Percentiles rank a stretch among this genome's conserved stretches.
phyloP scores from a whole-genome alignment of 148 eudicot species.

The Cornus suecica region DNA sequence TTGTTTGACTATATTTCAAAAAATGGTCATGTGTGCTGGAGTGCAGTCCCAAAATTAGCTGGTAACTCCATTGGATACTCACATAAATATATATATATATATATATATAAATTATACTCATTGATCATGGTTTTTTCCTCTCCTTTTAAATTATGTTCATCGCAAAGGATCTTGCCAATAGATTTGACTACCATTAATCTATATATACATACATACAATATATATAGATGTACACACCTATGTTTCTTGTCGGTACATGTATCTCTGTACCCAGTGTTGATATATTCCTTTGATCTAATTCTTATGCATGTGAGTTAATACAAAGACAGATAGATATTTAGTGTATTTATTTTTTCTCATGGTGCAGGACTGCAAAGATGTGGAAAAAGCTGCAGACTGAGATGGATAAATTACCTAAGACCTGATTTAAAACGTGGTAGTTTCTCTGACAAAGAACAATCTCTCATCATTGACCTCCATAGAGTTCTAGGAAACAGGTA shows the following conservation, averaged over 20 bases:
- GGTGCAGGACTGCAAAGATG: conserved; percentile 77
- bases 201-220: too few relatives aligned
- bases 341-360: background rate
- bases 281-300: too few relatives aligned
- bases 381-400: conserved; percentile 84
- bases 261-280: too few relatives aligned
- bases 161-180: conserved; percentile 9
- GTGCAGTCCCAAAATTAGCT: conserved; percentile 78
- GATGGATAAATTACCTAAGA: conserved; percentile 89
- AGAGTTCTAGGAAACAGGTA: conserved; percentile 83
- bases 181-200: background rate
- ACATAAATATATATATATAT: too few relatives aligned
- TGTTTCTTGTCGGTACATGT: background rate
- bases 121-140: background rate
- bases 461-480: conserved; percentile 82
- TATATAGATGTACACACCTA: background rate
- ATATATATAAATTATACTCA: background rate
- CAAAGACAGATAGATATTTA: background rate
- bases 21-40: conserved; percentile 85
- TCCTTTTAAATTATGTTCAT: background rate
- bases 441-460: conserved; percentile 71
- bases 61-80: conserved; percentile 25
- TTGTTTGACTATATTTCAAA: conserved; percentile 68
- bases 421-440: conserved; percentile 88
- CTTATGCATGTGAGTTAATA: too few relatives aligned